phyloP scores from a whole-genome alignment of 306 rosid genomes.

The Mimosa pudica region DNA sequence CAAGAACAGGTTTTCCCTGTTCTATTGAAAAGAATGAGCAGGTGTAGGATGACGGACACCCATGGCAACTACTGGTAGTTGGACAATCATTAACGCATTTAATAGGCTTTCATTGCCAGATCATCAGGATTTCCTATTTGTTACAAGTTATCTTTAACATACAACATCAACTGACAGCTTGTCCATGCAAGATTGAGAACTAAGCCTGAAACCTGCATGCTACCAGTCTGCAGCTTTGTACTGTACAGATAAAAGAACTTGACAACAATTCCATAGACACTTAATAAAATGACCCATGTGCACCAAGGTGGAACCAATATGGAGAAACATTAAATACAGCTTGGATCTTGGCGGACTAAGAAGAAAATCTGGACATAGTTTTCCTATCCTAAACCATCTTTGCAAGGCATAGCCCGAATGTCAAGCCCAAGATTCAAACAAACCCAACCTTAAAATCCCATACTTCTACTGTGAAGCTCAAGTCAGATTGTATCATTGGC shows the following conservation, averaged over 20 bases:
- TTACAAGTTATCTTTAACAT: background rate
- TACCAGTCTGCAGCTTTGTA: background rate
- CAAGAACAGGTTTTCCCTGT: background rate
- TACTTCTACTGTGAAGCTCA: background rate
- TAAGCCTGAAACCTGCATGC: constrained; percentile 11
- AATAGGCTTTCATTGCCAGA: background rate
- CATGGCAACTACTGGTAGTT: background rate
- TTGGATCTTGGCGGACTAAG: background rate
- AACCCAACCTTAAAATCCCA: background rate
- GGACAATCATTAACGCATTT: background rate
- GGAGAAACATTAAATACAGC: background rate
- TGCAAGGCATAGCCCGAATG: background rate
- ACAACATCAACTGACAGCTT: constrained; percentile 2
- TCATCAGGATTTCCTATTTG: background rate
- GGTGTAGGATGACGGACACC: constrained; percentile 2
- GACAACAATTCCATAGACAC: background rate
- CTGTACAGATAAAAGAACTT: background rate
- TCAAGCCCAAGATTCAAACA: background rate
- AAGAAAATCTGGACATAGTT: background rate
- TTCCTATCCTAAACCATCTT: background rate
- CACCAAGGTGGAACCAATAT: background rate
- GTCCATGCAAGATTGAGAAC: background rate
- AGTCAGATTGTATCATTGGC: background rate
- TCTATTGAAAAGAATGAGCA: background rate
- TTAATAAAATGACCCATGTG: background rate